phyloP scores from a whole-genome alignment of 225 moss, liverwort and hornwort genomes.

The Takakia lepidozioides region DNA sequence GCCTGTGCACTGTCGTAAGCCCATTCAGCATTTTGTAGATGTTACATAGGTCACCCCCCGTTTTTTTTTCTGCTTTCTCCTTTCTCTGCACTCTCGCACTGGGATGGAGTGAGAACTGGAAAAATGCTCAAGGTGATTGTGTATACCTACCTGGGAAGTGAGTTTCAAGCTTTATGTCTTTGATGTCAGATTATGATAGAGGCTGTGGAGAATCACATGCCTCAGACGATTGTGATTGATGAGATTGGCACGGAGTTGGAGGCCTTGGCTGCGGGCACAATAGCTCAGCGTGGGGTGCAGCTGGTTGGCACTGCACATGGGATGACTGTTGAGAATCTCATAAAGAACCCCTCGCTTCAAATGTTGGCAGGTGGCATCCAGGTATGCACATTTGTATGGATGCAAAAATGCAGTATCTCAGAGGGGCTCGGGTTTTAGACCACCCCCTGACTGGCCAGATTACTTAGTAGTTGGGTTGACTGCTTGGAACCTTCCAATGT shows the following conservation, averaged over 20 bases:
- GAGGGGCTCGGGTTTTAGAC: neutral
- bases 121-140: no score
- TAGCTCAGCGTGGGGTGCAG: constrained; percentile 94
- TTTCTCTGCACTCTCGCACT: no score
- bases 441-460: no score
- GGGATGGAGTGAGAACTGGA: no score
- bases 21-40: no score
- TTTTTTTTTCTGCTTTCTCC: no score
- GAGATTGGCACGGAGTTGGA: constrained; percentile 96
- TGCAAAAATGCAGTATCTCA: neutral
- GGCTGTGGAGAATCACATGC: constrained; percentile 99
- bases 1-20: no score
- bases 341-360: constrained; percentile 94
- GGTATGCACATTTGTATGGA: constrained; percentile 33
- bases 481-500: neutral
- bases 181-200: constrained; percentile 99
- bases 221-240: constrained; percentile 90
- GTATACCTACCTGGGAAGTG: no score
- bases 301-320: constrained; percentile 97
- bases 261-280: constrained; percentile 87
- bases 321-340: constrained; percentile 89
- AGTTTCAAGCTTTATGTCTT: no score
- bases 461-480: no score
- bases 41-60: no score
- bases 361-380: constrained; percentile 90